These are phyloP conservation scores for Solanum habrochaites DNA, from an alignment of 257 asterid genomes.

Conservation along the genomic window DNA sequence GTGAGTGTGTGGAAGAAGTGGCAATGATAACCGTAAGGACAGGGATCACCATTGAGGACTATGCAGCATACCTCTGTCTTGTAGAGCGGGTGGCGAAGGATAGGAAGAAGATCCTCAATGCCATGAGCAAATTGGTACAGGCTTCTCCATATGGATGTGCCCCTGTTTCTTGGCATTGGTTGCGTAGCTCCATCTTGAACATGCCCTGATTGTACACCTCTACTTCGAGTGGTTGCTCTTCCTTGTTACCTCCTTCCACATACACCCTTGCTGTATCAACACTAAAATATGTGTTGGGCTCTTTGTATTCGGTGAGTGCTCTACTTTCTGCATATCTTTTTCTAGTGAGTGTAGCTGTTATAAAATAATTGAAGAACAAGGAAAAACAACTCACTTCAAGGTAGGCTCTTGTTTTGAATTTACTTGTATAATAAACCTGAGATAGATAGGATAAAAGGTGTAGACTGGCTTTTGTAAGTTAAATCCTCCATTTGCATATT, in stretches of 20 bases:
- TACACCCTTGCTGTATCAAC: constrained; percentile 47
- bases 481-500: background rate
- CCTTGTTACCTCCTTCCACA: constrained; percentile 36
- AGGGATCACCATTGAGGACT: constrained; percentile 45
- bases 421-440: background rate
- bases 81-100: constrained; percentile 73
- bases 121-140: constrained; percentile 73
- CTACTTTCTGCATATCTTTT: background rate
- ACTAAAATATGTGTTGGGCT: background rate
- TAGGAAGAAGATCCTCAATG: constrained; percentile 58
- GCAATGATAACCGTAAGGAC: constrained; percentile 78
- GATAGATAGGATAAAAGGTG: background rate
- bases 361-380: background rate
- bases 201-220: constrained; percentile 80
- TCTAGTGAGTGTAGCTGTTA: background rate
- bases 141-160: constrained; percentile 46
- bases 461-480: background rate
- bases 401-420: background rate
- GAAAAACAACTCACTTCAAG: background rate
- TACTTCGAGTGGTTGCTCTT: constrained; percentile 38
- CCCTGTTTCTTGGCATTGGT: constrained; percentile 76
- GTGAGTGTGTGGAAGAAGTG: constrained; percentile 63
- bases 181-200: constrained; percentile 73
- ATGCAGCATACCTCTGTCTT: constrained; percentile 72
- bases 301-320: background rate